These are phyloP conservation scores for Epichloe uncinata DNA, from an alignment of 2,329 filamentous ascomycete genomes.

Conservation along the genomic window DNA sequence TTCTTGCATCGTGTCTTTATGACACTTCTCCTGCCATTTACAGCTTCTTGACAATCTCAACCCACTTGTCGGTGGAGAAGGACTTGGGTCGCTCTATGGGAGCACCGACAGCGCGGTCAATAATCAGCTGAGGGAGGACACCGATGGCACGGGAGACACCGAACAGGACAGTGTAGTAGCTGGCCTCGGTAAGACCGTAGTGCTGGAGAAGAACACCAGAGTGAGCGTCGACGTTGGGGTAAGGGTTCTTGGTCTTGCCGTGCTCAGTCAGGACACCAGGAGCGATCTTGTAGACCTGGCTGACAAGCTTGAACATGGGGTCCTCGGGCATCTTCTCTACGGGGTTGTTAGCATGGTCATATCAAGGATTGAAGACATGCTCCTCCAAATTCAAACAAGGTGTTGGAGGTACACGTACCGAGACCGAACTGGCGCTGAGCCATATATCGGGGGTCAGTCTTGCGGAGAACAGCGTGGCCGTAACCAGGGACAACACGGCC, in stretches of 20 bases:
- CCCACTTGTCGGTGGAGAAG: slow-evolving; percentile 94
- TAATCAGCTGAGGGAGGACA: slow-evolving; percentile 98
- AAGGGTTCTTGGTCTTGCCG: slow-evolving; percentile 99
- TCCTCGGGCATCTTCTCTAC: slow-evolving; percentile 78
- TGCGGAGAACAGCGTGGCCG: slow-evolving; percentile 96
- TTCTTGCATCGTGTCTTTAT: neutral
- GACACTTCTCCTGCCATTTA: slow-evolving; percentile 34
- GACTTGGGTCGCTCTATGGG: slow-evolving; percentile 98
- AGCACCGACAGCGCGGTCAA: slow-evolving; percentile 91
- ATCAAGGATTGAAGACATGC: neutral
- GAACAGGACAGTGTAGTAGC: slow-evolving; percentile 99
- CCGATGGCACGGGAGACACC: slow-evolving; percentile 96
- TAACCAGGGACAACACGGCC: slow-evolving; percentile 97
- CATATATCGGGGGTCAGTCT: slow-evolving; percentile 98
- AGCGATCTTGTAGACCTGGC: slow-evolving; percentile 99
- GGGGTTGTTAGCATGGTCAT: slow-evolving; percentile 12
- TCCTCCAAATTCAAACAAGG: neutral
- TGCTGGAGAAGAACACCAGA: slow-evolving; percentile 98
- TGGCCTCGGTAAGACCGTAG: slow-evolving; percentile 97
- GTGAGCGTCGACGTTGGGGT: slow-evolving; percentile 97
- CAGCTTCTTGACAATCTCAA: slow-evolving; percentile 85
- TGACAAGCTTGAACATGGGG: slow-evolving; percentile 99
- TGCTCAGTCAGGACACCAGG: slow-evolving; percentile 96
- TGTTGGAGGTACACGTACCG: slow-evolving; percentile 18
- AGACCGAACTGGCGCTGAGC: slow-evolving; percentile 96